Base-by-base conservation (phyloP, 1,139 yeast genomes). In the Kurtzmaniella quercitrusa region DNA sequence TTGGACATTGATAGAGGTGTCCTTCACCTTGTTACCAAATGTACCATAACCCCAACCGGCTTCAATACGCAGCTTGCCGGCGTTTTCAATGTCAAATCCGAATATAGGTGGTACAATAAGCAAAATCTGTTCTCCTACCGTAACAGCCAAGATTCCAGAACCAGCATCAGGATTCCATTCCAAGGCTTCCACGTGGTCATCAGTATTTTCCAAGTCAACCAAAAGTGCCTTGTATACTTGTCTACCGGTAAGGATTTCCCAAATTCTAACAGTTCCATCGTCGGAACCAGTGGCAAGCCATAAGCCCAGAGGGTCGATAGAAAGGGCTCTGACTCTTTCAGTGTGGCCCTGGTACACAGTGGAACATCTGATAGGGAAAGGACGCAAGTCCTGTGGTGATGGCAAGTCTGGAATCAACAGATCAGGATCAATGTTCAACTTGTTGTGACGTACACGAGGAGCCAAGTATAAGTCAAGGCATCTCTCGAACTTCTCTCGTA, bases 271-370 rank as follows among this genome's bases (percentile, higher is more conserved):
- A 21, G 91, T 78, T 42, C 97, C 98, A 62, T 93, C 99, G 61
- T 93, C 98, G 21, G 96, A 87, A 45, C 98, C 98, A 9, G 98
- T 93, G 18, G 98, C 98, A 50, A 93, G 72, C 93, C 96, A 93
- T 55, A 86, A 74, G 8, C 98, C 99, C 42, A 82, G 76, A 43
- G 96, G 95, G 61, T 93, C 96, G 42, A 91, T 77, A 11, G 93
- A 80, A 37, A 93, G 63, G 2, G 94, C 74, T 63, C 98, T 82
- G 43, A 94, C 83, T 56, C 84, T 84, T 41, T 85, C 95, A 38
- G 70, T 68, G 60, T 93, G 98, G 27, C 98, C 98, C 50, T 75
- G 75, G 63, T 81, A 93, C 2, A 82, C 66, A 3, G 96, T 90
- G 3, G 97, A 85, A 55, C 94, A 83, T 60, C 83, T 81, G 59